These are phyloP conservation scores for Galerina marginata DNA, from an alignment of 768 basidiomycete species.

Conservation along the genomic window DNA sequence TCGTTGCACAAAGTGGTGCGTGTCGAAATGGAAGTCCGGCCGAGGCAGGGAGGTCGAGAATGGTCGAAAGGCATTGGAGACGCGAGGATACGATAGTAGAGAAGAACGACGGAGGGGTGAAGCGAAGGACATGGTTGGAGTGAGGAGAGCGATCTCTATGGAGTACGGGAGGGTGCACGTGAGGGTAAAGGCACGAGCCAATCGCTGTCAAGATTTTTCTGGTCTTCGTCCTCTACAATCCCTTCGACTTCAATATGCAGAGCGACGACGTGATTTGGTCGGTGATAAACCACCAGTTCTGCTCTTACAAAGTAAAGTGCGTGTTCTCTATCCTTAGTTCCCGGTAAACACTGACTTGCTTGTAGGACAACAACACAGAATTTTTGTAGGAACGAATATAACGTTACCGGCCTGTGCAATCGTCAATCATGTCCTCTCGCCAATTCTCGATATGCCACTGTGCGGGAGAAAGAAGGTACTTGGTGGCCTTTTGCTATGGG, in stretches of 20 bases:
- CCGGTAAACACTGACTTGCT: slow-evolving; percentile 13
- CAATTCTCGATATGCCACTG: slow-evolving; percentile 97
- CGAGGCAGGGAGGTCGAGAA: slow-evolving; percentile 35
- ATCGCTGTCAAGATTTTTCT: too few species aligned
- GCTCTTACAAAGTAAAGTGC: slow-evolving; percentile 99
- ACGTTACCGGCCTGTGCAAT: slow-evolving; percentile 94
- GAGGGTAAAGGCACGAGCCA: too few species aligned
- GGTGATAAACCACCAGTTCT: slow-evolving; percentile 92
- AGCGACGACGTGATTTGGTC: slow-evolving; percentile 99
- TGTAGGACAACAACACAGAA: slow-evolving; percentile 91
- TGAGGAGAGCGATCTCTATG: too few species aligned
- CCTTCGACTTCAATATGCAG: slow-evolving; percentile 56
- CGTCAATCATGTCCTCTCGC: slow-evolving; percentile 97
- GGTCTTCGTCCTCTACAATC: slow-evolving; percentile 5
- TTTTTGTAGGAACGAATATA: slow-evolving; percentile 99
- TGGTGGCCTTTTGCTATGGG: background rate
- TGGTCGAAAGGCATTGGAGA: slow-evolving; percentile 23
- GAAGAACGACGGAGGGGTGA: too few species aligned
- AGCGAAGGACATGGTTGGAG: too few species aligned
- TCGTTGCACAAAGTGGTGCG: slow-evolving; percentile 92
- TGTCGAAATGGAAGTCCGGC: slow-evolving; percentile 87
- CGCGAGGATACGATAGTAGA: slow-evolving; percentile 5
- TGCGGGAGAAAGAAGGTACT: slow-evolving; percentile 91
- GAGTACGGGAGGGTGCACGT: too few species aligned
- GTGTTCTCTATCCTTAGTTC: slow-evolving; percentile 32